Evolutionary conservation across 2,329 filamentous ascomycete genomes (phyloP).

Genomic region (Fusarium veterinarium): DNA sequence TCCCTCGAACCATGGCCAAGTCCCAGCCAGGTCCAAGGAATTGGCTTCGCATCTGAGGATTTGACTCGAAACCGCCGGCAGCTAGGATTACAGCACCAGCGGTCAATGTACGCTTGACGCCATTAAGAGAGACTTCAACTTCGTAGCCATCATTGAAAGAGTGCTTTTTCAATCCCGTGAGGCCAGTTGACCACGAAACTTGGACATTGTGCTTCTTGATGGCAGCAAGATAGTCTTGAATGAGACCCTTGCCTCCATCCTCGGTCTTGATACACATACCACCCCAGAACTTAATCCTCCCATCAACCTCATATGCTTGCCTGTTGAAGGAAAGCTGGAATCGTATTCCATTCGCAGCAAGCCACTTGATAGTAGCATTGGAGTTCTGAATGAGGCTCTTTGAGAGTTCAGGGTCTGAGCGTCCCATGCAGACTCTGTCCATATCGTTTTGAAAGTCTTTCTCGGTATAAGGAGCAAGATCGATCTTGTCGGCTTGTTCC

Average conservation of each 20-base stretch:
- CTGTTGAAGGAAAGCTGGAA: constrained; percentile 19
- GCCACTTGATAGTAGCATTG: constrained; percentile 15
- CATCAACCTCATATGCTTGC: constrained; percentile 13
- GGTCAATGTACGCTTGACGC: rapidly evolving
- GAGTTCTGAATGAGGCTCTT: constrained; percentile 5
- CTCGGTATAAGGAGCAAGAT: constrained; percentile 7
- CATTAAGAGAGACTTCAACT: background rate
- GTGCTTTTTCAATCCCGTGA: background rate
- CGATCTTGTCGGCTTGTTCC: constrained; percentile 7
- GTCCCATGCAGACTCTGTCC: constrained; percentile 19
- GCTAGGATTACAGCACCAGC: constrained; percentile 1
- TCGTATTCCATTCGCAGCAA: constrained; percentile 10
- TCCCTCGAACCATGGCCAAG: constrained; percentile 45
- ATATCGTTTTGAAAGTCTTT: constrained; percentile 10
- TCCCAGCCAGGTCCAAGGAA: constrained; percentile 55
- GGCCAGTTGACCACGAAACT: constrained; percentile 10
- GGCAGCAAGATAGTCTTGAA: constrained; percentile 12
- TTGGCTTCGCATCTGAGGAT: constrained; percentile 65
- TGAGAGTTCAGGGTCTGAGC: constrained; percentile 11
- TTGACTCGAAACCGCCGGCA: constrained; percentile 52
- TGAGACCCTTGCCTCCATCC: constrained; percentile 15
- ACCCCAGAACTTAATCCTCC: constrained; percentile 16
- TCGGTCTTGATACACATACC: constrained; percentile 15
- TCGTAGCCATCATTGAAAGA: background rate
- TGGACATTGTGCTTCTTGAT: background rate